Evolutionary conservation across 352 stramenopile species (phyloP).

Genomic region (Phytopythium cucurbitacearum): DNA sequence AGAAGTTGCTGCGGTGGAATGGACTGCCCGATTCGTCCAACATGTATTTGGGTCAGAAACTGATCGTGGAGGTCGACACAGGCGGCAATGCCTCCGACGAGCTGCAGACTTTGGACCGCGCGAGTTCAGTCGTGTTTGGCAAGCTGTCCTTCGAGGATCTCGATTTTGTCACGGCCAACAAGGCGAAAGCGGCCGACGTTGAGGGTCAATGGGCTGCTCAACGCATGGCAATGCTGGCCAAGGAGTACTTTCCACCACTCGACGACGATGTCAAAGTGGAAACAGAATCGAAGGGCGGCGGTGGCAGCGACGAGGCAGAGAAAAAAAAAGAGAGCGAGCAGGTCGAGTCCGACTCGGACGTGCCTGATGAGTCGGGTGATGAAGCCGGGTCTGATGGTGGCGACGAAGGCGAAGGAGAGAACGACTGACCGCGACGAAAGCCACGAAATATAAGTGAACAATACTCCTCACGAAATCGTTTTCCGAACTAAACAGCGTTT

Average conservation of each 20-base stretch:
- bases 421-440: too few relatives aligned
- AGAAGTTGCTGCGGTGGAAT: constrained; percentile 70
- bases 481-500: too few relatives aligned
- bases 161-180: constrained; percentile 56
- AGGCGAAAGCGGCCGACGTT: constrained; percentile 43
- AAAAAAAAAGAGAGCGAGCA: not conserved
- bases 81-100: constrained; percentile 32
- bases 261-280: constrained; percentile 31
- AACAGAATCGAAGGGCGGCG: constrained; percentile 6
- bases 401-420: too few relatives aligned
- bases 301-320: constrained; percentile 8
- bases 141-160: constrained; percentile 65
- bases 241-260: constrained; percentile 59
- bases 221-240: constrained; percentile 47
- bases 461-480: too few relatives aligned
- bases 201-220: constrained; percentile 57
- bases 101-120: constrained; percentile 48
- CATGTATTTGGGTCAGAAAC: constrained; percentile 71
- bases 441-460: too few relatives aligned
- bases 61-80: constrained; percentile 54
- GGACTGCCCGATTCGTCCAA: constrained; percentile 62
- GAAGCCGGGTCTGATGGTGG: too few relatives aligned
- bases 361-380: not conserved
- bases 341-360: not conserved
- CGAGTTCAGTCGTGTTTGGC: constrained; percentile 38